phyloP scores from a whole-genome alignment of 2,329 filamentous ascomycete species.

The Alternaria sp. region DNA sequence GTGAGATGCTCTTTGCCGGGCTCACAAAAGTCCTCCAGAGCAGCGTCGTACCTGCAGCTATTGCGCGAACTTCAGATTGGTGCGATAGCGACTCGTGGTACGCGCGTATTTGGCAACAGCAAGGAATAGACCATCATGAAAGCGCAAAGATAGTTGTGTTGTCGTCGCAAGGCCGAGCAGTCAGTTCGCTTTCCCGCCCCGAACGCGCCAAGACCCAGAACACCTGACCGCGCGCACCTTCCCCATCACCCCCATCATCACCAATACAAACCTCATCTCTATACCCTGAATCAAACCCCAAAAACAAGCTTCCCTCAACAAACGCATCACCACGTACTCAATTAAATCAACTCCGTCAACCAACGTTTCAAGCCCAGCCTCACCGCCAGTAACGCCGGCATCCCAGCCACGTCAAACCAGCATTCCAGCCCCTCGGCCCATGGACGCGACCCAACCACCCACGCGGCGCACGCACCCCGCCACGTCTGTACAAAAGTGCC shows the following conservation, averaged over 20 bases:
- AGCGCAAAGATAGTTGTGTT: neutral
- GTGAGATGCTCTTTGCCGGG: too few species aligned
- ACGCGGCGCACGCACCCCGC: slow-evolving; percentile 27
- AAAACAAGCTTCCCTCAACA: neutral
- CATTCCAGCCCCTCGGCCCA: slow-evolving; percentile 15
- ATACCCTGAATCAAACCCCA: neutral
- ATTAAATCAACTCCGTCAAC: neutral
- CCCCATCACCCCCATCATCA: neutral
- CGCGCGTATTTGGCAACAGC: fast-evolving
- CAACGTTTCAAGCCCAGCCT: slow-evolving; percentile 23
- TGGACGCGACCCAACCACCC: slow-evolving; percentile 31
- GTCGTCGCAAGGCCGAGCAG: neutral
- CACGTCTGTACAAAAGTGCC: slow-evolving; percentile 38
- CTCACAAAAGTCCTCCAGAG: too few species aligned
- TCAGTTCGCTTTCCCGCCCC: neutral
- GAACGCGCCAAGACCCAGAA: slow-evolving; percentile 10
- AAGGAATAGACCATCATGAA: neutral
- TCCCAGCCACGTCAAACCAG: slow-evolving; percentile 14
- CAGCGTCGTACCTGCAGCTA: too few species aligned
- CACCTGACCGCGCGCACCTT: slow-evolving; percentile 17
- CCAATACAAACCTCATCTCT: neutral
- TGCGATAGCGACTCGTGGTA: fast-evolving
- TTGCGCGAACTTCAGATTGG: too few species aligned
- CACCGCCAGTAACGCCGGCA: slow-evolving; percentile 2
- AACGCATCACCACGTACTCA: slow-evolving; percentile 2